phyloP scores from a whole-genome alignment of 306 rosid genomes.

The Ceratonia siliqua region DNA sequence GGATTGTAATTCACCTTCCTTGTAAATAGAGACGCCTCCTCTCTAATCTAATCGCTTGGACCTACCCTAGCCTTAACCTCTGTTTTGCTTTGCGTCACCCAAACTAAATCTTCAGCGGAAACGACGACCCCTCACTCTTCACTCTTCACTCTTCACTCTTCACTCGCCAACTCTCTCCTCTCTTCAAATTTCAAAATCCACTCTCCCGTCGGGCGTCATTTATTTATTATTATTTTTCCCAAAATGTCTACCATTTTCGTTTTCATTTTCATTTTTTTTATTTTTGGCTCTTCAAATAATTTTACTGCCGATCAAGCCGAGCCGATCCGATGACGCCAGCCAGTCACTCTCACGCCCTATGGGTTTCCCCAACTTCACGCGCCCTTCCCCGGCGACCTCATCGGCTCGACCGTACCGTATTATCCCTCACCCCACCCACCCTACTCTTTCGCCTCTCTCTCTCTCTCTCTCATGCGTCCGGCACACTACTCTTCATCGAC shows the following conservation, averaged over 20 bases:
- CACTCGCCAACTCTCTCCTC: neutral
- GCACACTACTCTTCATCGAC: conserved; percentile 33
- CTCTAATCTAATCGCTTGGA: too few relatives aligned
- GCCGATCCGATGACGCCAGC: conserved; percentile 51
- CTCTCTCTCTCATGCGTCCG: conserved; percentile 46
- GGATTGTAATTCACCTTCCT: too few relatives aligned
- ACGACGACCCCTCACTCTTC: neutral
- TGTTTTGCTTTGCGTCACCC: neutral
- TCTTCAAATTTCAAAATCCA: neutral
- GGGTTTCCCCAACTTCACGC: conserved; percentile 32
- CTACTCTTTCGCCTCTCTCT: conserved; percentile 50
- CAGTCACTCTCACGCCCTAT: conserved; percentile 29
- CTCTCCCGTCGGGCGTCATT: neutral
- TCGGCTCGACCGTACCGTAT: conserved; percentile 58
- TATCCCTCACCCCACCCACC: conserved; percentile 37
- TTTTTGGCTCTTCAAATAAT: neutral
- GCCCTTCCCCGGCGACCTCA: conserved; percentile 54
- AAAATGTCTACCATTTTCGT: neutral
- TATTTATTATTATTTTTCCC: neutral
- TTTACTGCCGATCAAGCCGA: conserved; percentile 41
- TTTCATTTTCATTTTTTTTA: neutral
- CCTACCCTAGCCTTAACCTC: too few relatives aligned
- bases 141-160: neutral
- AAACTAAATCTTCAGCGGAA: neutral
- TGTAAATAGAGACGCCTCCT: too few relatives aligned